A percentile compares a stretch with the other conserved stretches of the same genome.
These are phyloP conservation scores for Phialophora macrospora DNA, from an alignment of 2,329 filamentous ascomycete genomes.

Conservation along the genomic window DNA sequence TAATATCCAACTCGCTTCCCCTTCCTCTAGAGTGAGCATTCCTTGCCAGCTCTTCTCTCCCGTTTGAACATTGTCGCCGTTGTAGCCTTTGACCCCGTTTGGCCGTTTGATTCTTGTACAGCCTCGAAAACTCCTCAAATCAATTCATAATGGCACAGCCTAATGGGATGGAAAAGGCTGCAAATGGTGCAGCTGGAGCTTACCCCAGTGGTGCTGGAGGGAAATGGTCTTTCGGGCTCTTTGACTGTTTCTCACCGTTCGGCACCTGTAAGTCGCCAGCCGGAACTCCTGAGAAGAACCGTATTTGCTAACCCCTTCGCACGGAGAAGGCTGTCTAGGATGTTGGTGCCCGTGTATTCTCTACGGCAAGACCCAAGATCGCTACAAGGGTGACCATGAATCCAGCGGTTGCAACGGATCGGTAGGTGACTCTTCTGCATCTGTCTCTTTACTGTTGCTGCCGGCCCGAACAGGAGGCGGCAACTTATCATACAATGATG, in stretches of 20 bases:
- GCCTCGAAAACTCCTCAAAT: not conserved
- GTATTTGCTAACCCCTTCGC: not conserved
- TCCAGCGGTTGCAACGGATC: constrained; percentile 41
- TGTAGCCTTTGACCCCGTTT: not conserved
- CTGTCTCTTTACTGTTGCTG: not conserved
- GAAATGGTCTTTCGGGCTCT: constrained; percentile 44
- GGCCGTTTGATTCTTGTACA: not conserved
- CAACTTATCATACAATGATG: not conserved
- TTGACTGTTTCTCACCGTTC: constrained; percentile 44
- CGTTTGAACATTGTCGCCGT: not conserved
- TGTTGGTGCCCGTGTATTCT: constrained; percentile 44
- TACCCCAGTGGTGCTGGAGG: constrained; percentile 23
- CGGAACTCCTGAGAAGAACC: not conserved
- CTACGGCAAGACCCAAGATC: constrained; percentile 43
- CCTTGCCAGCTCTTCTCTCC: not conserved
- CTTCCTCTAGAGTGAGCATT: not conserved
- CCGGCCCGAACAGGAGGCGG: not conserved
- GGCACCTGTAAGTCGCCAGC: constrained; percentile 41
- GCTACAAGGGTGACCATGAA: constrained; percentile 43
- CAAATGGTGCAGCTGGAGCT: constrained; percentile 8
- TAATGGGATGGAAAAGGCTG: constrained; percentile 13
- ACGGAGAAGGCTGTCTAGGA: constrained; percentile 40
- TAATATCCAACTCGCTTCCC: not conserved
- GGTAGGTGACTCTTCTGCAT: constrained; percentile 23
- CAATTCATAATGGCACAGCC: constrained; percentile 11